Conservation (phyloP, 257 asterid species). For the Nemophila menziesii region DNA sequence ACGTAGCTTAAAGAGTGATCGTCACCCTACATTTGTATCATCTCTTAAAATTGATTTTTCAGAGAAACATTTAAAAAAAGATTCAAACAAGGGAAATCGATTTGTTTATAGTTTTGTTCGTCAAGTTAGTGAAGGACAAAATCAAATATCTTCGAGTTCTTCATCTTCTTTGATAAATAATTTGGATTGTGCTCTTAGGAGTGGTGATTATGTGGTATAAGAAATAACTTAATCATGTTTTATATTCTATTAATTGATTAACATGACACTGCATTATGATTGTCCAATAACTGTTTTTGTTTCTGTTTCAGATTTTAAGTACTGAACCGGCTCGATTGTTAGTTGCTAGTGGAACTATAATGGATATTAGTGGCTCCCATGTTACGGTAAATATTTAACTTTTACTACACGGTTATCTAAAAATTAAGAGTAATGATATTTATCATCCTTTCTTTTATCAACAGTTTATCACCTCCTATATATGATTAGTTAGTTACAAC, state of each 20-base stretch:
- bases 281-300: neutral
- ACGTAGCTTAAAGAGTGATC: conserved; percentile 32
- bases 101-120: conserved; percentile 57
- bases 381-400: conserved; percentile 64
- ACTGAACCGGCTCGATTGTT: conserved; percentile 54
- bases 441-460: too few relatives aligned
- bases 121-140: conserved; percentile 26
- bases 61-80: conserved; percentile 24
- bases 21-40: conserved; percentile 28
- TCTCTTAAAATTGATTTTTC: conserved; percentile 58
- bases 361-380: conserved; percentile 52
- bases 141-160: conserved; percentile 21
- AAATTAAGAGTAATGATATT: too few relatives aligned
- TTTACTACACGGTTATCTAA: too few relatives aligned
- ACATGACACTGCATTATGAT: conserved; percentile 1
- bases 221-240: neutral
- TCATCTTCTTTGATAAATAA: conserved; percentile 23
- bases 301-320: conserved; percentile 64
- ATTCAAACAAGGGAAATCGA: conserved; percentile 25
- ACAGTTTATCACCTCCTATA: too few relatives aligned
- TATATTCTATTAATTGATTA: neutral
- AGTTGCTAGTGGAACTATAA: conserved; percentile 66
- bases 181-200: conserved; percentile 35
- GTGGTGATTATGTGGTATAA: conserved; percentile 82
- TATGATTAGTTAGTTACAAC: too few relatives aligned